These are phyloP conservation scores for Colletotrichum liaoningense DNA, from an alignment of 2,329 filamentous ascomycete genomes.

Conservation along the genomic window DNA sequence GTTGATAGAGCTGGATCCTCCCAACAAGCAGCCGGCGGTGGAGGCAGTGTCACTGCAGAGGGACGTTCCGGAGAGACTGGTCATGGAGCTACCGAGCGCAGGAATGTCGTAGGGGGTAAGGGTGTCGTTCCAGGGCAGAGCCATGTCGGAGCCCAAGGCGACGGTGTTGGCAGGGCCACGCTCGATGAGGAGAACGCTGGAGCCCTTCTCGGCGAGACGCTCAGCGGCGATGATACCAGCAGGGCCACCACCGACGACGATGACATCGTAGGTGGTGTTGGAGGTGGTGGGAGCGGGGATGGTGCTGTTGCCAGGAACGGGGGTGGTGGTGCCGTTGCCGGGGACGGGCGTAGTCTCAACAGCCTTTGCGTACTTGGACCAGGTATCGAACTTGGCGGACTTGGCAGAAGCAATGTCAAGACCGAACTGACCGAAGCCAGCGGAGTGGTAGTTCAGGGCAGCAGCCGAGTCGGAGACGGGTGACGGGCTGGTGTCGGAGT, in stretches of 20 bases:
- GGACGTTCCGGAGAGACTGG: slow-evolving; percentile 35
- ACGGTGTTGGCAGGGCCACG: slow-evolving; percentile 49
- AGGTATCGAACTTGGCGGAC: slow-evolving; percentile 42
- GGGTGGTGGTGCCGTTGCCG: slow-evolving; percentile 25
- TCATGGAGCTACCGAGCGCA: slow-evolving; percentile 41
- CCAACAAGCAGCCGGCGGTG: slow-evolving; percentile 50
- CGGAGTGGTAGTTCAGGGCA: slow-evolving; percentile 52
- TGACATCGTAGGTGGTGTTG: slow-evolving; percentile 52
- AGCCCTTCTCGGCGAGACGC: slow-evolving; percentile 49
- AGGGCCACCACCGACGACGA: slow-evolving; percentile 51
- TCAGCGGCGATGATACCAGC: slow-evolving; percentile 49
- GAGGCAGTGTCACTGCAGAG: slow-evolving; percentile 50
- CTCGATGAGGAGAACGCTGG: slow-evolving; percentile 51
- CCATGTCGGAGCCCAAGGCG: slow-evolving; percentile 44
- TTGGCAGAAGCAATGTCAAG: slow-evolving; percentile 46
- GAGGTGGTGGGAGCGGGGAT: slow-evolving; percentile 37
- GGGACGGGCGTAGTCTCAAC: slow-evolving; percentile 18
- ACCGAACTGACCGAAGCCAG: slow-evolving; percentile 51
- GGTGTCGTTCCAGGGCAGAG: slow-evolving; percentile 46
- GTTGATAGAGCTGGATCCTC: slow-evolving; percentile 49
- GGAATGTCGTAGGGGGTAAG: slow-evolving; percentile 46
- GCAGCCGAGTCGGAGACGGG: slow-evolving; percentile 46
- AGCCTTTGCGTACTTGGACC: slow-evolving; percentile 30
- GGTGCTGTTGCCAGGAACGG: slow-evolving; percentile 39
- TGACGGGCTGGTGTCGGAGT: slow-evolving; percentile 46